These are phyloP conservation scores for Xylaria palmicola DNA, from an alignment of 495 filamentous ascomycete genomes.

Conservation along the genomic window DNA sequence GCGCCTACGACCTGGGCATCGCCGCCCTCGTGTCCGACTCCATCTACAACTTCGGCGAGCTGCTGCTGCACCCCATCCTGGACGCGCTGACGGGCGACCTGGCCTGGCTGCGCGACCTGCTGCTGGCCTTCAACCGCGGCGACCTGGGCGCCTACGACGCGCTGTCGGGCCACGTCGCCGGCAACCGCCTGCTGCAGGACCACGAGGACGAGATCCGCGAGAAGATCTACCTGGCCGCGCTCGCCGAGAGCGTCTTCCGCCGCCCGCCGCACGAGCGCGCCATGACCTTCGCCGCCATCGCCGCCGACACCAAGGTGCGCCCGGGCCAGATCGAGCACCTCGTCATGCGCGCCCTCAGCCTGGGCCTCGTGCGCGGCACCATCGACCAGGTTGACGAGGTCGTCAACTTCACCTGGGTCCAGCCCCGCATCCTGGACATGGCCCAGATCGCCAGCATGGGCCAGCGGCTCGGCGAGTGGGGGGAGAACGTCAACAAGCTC, in stretches of 20 bases:
- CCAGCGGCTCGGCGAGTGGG: constrained; percentile 84
- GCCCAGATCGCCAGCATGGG: constrained; percentile 95
- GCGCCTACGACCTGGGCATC: constrained; percentile 89
- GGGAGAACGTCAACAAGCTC: constrained; percentile 87
- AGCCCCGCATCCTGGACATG: constrained; percentile 96
- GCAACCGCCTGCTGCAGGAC: constrained; percentile 73
- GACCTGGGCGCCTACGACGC: constrained; percentile 84
- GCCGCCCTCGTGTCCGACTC: constrained; percentile 88
- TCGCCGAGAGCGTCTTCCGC: constrained; percentile 96
- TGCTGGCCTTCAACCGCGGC: constrained; percentile 97
- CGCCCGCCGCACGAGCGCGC: constrained; percentile 92
- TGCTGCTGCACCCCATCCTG: constrained; percentile 94
- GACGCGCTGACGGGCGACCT: constrained; percentile 68
- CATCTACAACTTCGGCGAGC: constrained; percentile 99
- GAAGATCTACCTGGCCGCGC: constrained; percentile 93
- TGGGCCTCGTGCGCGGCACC: constrained; percentile 84
- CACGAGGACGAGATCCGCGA: constrained; percentile 84
- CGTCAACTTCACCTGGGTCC: constrained; percentile 96
- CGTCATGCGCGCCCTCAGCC: constrained; percentile 95
- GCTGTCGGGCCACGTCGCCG: constrained; percentile 71
- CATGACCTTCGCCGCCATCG: constrained; percentile 85
- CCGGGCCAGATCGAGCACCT: constrained; percentile 93
- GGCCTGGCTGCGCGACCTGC: constrained; percentile 84
- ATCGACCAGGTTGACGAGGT: constrained; percentile 97
- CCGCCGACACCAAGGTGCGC: constrained; percentile 86